Evolutionary conservation across 108 stramenopile species (phyloP), one percentile per base, ranked within the genome.

Genomic region (Skeletonema marinoi): DNA sequence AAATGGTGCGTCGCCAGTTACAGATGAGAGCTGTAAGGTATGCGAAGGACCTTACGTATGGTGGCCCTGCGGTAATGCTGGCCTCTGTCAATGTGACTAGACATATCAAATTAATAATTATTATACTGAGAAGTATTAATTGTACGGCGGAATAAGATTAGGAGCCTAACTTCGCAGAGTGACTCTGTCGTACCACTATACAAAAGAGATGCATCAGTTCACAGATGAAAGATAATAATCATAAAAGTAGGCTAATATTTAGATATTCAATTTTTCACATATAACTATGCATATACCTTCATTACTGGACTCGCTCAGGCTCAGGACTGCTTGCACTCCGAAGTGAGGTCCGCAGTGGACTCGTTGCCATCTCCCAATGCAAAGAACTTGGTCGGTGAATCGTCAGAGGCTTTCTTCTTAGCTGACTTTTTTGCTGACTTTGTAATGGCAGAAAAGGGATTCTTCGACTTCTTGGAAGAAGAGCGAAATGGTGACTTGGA

Each of bases 301-400:
- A 46, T n/a, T 0, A n/a, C 16, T 1, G 16, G 16, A n/a, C 44
- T 21, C 4, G 25, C 54, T 56, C 54, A 56, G 54, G 25, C 54
- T 56, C 54, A 56, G 54, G 54, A 56, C 21, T 56, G 54, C 7
- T 56, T 56, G 54, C 54, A 56, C 54, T 56, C 54, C 21, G 54
- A 56, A 25, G 54, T 56, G 17, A 56, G 54, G 0, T 56, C 54
- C 54, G 7, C 9, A 10, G 54, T 56, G 9, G 19, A 9, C 25
- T 56, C 54, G 25, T 25, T 25, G 9, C 21, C 25, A 29, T 29
- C 54, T 56, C 25, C 54, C 9, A 56, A 25, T 3, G 7, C 9
- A 25, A 56, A 56, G 25, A 56, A 29, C 25, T 56, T 56, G 54
- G 54, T 56, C 54, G 54, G 54, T 29, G 54, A 56, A 56, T 56